A percentile compares a stretch with the other conserved stretches of the same genome.
Evolutionary conservation across 2,329 filamentous ascomycete genomes (phyloP).

Genomic region (Coniochaeta hoffmannii): DNA sequence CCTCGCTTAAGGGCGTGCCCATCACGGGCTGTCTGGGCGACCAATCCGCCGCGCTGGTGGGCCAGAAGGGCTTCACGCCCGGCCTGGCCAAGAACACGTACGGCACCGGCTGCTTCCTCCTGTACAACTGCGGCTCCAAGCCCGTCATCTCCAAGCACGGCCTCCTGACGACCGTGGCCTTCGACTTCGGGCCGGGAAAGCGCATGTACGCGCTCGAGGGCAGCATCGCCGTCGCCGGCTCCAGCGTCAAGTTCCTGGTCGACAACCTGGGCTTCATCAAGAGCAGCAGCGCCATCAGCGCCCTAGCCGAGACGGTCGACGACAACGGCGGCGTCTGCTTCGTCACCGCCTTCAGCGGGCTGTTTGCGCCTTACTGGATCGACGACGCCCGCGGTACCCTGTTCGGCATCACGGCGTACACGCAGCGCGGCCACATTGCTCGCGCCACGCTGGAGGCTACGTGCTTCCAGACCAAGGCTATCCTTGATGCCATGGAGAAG

Average conservation of each 20-base stretch:
- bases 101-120: conserved; percentile 76
- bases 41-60: conserved; percentile 74
- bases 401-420: conserved; percentile 72
- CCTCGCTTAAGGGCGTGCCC: conserved; percentile 55
- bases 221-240: conserved; percentile 69
- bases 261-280: conserved; percentile 51
- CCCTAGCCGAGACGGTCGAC: conserved; percentile 38
- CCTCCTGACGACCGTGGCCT: conserved; percentile 69
- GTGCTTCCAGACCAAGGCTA: conserved; percentile 78
- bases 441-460: conserved; percentile 74
- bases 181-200: conserved; percentile 61
- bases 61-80: conserved; percentile 69
- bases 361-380: conserved; percentile 82
- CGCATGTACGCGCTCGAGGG: conserved; percentile 71
- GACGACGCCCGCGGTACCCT: conserved; percentile 76
- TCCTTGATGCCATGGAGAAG: conserved; percentile 73
- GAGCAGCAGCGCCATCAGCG: conserved; percentile 35
- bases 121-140: conserved; percentile 75
- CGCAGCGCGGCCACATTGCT: conserved; percentile 68
- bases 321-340: conserved; percentile 72
- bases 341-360: conserved; percentile 73
- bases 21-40: conserved; percentile 77
- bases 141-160: conserved; percentile 74
- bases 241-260: conserved; percentile 62
- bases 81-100: conserved; percentile 81